Conservation (phyloP, 768 basidiomycete genomes). For the Leccinum fibrillosum region DNA sequence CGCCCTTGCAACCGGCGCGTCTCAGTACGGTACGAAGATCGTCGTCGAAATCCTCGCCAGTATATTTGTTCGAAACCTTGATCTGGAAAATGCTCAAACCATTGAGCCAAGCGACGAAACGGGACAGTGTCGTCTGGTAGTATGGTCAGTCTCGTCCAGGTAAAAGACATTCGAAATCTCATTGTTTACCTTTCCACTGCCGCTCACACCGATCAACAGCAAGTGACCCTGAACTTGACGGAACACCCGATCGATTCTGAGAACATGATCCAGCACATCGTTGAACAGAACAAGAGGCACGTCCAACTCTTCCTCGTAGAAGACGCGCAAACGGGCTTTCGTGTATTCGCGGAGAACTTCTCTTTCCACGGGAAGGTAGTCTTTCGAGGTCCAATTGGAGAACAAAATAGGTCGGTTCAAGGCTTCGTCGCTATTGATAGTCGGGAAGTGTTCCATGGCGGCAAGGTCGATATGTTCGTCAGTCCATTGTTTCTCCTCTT, state of each 20-base stretch:
- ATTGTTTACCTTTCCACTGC: conserved; percentile 86
- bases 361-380: conserved; percentile 94
- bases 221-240: conserved; percentile 97
- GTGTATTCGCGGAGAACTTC: conserved; percentile 93
- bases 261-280: conserved; percentile 95
- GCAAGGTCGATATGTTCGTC: conserved; percentile 85
- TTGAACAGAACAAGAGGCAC: conserved; percentile 99
- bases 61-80: conserved; percentile 99
- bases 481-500: conserved; percentile 93
- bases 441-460: conserved; percentile 90
- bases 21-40: conserved; percentile 92
- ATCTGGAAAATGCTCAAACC: conserved; percentile 99
- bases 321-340: conserved; percentile 96
- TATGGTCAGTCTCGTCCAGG: conserved; percentile 12
- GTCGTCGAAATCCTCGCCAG: conserved; percentile 97
- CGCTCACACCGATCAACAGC: conserved; percentile 95
- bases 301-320: conserved; percentile 98
- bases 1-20: conserved; percentile 95
- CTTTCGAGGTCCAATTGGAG: conserved; percentile 98
- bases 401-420: conserved; percentile 87
- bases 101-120: conserved; percentile 99
- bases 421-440: conserved; percentile 83
- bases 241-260: conserved; percentile 98
- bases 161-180: neutral
- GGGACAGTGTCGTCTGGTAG: conserved; percentile 87